Evolutionary conservation across 139 green algal species (phyloP).

Genomic region (Coelastrella sp.): DNA sequence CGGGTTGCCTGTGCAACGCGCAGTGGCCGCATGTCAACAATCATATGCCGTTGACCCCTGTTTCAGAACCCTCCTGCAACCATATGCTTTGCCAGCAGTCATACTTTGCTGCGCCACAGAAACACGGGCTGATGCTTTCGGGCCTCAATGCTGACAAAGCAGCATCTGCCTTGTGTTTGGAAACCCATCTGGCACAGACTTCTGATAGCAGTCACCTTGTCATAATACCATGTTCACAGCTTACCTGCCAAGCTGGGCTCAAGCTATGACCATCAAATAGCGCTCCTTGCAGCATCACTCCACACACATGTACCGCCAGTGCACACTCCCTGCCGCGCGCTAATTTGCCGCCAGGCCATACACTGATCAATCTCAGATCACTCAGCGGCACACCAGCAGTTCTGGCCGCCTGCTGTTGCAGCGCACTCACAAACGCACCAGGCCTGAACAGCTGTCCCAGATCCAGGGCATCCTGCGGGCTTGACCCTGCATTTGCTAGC

Average conservation of each 20-base stretch:
- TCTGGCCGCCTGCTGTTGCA: conserved; percentile 76
- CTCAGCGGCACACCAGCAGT: conserved; percentile 62
- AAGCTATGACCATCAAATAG: conserved; percentile 55
- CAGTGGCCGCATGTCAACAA: not conserved
- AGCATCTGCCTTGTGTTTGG: not conserved
- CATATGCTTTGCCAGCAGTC: not conserved
- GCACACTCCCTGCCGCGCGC: not conserved
- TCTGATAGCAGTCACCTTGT: not conserved
- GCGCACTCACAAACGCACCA: conserved; percentile 77
- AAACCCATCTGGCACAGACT: not conserved
- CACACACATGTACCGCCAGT: conserved; percentile 46
- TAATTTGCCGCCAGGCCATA: conserved; percentile 63
- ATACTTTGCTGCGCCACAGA: not conserved
- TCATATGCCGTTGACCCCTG: not conserved
- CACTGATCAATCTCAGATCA: conserved; percentile 69
- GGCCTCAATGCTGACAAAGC: not conserved
- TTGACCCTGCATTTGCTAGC: conserved; percentile 30
- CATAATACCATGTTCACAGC: not conserved
- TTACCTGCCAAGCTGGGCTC: conserved; percentile 17
- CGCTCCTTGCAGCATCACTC: conserved; percentile 61
- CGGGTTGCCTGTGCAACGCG: not conserved
- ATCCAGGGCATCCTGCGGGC: conserved; percentile 51
- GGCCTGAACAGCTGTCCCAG: conserved; percentile 74
- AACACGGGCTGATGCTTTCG: not conserved
- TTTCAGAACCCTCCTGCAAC: not conserved